phyloP scores from a whole-genome alignment of 2,329 filamentous ascomycete genomes.

The Xylaria sp. region DNA sequence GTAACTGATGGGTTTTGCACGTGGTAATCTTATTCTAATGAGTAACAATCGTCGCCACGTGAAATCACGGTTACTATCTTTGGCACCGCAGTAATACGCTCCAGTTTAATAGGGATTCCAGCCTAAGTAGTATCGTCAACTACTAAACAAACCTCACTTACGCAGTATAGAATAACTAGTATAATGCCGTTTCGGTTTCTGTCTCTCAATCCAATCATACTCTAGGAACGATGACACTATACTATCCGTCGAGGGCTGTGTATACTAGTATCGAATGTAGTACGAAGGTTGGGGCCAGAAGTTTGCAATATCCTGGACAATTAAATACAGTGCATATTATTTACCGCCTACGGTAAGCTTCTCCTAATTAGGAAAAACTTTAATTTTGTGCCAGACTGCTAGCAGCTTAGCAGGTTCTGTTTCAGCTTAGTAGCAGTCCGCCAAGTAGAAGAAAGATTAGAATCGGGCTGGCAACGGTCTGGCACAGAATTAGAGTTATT shows the following conservation, averaged over 20 bases:
- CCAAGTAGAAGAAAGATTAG: too few species aligned
- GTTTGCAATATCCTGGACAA: too few species aligned
- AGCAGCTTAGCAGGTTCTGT: too few species aligned
- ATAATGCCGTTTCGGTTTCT: conserved; percentile 1
- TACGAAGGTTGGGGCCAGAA: too few species aligned
- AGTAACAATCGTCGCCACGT: conserved; percentile 30
- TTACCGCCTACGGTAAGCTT: too few species aligned
- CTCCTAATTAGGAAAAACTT: too few species aligned
- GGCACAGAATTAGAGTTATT: too few species aligned
- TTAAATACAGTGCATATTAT: too few species aligned
- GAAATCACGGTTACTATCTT: conserved; percentile 29
- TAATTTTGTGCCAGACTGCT: too few species aligned
- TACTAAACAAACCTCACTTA: neutral
- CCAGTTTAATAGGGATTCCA: neutral
- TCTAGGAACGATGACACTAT: neutral
- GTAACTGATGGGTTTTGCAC: neutral
- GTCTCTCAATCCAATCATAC: neutral
- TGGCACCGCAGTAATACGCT: conserved; percentile 7
- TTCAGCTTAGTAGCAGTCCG: too few species aligned
- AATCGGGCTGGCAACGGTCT: too few species aligned
- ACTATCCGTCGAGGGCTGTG: neutral
- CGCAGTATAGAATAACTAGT: neutral
- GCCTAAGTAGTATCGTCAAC: neutral
- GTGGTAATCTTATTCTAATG: conserved; percentile 20
- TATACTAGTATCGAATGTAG: too few species aligned